phyloP scores from a whole-genome alignment of 345 rosid genomes.

The Rhodamnia rubescens region DNA sequence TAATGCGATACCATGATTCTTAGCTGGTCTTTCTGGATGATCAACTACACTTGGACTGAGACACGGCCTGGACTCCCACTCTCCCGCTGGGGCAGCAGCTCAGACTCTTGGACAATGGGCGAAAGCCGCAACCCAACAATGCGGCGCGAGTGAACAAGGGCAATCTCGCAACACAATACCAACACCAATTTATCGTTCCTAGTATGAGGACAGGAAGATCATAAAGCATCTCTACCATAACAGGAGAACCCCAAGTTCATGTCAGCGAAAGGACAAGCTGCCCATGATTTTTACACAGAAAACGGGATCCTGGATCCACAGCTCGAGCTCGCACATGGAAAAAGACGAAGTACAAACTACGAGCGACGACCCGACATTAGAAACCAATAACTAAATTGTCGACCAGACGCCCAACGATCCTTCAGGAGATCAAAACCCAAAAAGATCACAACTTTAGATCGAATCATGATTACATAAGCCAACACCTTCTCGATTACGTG shows the following conservation, averaged over 20 bases:
- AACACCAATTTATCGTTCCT: neutral
- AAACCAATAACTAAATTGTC: neutral
- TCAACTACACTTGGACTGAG: too few species aligned
- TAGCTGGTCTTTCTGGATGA: too few species aligned
- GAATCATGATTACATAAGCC: neutral
- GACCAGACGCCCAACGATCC: neutral
- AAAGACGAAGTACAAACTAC: neutral
- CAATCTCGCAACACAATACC: neutral
- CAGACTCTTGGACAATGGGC: too few species aligned
- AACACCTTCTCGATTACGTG: neutral
- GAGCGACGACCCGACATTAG: neutral
- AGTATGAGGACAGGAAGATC: neutral
- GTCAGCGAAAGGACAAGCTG: neutral
- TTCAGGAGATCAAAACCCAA: neutral
- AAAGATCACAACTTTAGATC: neutral
- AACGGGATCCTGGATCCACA: neutral
- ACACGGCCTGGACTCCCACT: too few species aligned
- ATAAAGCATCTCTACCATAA: neutral
- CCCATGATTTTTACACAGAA: neutral
- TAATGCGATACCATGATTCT: too few species aligned
- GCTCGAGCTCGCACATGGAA: neutral
- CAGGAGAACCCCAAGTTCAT: neutral
- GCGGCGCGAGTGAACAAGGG: too few species aligned
- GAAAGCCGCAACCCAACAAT: too few species aligned
- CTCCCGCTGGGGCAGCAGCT: too few species aligned